Percentiles rank a stretch among this genome's conserved stretches.
phyloP scores from a whole-genome alignment of 2,329 filamentous ascomycete species.

The Pestalotiopsis sp. region DNA sequence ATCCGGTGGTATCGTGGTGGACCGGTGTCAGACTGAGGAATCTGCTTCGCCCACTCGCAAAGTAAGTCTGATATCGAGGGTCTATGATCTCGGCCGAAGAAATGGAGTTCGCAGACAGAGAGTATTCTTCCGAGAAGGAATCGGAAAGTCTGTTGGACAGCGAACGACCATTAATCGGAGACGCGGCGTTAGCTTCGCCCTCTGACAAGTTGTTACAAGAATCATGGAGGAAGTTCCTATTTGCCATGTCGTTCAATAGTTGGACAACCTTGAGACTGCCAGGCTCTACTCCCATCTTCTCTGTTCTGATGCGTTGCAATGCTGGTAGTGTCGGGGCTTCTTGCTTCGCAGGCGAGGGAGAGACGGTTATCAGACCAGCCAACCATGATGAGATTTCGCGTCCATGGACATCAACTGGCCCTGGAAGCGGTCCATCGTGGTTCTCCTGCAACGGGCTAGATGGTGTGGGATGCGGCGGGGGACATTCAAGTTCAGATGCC shows the following conservation, averaged over 20 bases:
- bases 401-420: not conserved
- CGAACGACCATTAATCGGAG: not conserved
- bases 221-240: not conserved
- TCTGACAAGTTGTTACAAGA: not conserved
- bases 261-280: not conserved
- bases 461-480: not conserved
- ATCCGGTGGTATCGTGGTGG: not conserved
- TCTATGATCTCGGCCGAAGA: not conserved
- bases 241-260: not conserved
- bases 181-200: not conserved
- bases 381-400: not conserved
- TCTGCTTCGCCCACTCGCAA: not conserved
- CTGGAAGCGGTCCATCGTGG: not conserved
- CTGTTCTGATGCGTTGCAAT: not conserved
- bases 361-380: not conserved
- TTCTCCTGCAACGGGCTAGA: not conserved
- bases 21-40: not conserved
- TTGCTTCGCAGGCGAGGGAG: not conserved
- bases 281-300: not conserved
- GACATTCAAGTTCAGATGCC: not conserved
- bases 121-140: not conserved
- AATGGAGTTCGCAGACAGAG: not conserved
- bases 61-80: not conserved
- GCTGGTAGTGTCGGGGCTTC: not conserved
- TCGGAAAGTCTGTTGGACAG: not conserved